phyloP scores from a whole-genome alignment of 2,329 filamentous ascomycete species.

The Penicillium sp. region DNA sequence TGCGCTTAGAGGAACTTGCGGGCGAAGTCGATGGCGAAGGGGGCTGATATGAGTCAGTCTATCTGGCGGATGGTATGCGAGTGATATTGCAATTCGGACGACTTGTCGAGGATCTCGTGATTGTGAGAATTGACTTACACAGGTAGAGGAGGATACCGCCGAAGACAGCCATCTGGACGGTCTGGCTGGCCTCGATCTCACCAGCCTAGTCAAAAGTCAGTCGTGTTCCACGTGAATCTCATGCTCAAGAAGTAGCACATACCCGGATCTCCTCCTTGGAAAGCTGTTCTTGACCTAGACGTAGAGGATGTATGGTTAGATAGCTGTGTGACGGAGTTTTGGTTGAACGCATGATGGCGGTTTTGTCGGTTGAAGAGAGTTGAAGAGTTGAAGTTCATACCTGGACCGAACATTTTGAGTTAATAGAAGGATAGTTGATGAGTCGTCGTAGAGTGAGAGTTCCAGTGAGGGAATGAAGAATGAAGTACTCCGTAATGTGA shows the following conservation, averaged over 20 bases:
- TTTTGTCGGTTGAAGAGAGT: neutral
- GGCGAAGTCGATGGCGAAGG: slow-evolving; percentile 57
- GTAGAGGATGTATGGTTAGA: neutral
- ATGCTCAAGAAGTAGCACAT: slow-evolving; percentile 13
- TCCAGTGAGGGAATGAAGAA: slow-evolving; percentile 9
- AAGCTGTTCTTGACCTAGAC: slow-evolving; percentile 50
- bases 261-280: slow-evolving; percentile 56
- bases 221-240: neutral
- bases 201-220: slow-evolving; percentile 44
- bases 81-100: neutral
- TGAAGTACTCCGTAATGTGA: slow-evolving; percentile 12
- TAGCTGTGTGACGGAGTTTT: neutral
- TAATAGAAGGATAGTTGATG: slow-evolving; percentile 5
- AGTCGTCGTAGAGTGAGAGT: slow-evolving; percentile 18
- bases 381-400: slow-evolving; percentile 27
- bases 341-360: neutral
- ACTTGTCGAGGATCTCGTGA: neutral
- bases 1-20: slow-evolving; percentile 53
- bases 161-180: slow-evolving; percentile 61
- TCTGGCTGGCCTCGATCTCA: slow-evolving; percentile 60
- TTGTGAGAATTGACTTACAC: slow-evolving; percentile 54
- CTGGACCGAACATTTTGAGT: slow-evolving; percentile 44
- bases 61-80: neutral
- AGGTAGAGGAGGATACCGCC: slow-evolving; percentile 66
- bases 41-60: slow-evolving; percentile 42